phyloP scores from a whole-genome alignment of 1,284 basidiomycete genomes.

The Sutorius eximius region DNA sequence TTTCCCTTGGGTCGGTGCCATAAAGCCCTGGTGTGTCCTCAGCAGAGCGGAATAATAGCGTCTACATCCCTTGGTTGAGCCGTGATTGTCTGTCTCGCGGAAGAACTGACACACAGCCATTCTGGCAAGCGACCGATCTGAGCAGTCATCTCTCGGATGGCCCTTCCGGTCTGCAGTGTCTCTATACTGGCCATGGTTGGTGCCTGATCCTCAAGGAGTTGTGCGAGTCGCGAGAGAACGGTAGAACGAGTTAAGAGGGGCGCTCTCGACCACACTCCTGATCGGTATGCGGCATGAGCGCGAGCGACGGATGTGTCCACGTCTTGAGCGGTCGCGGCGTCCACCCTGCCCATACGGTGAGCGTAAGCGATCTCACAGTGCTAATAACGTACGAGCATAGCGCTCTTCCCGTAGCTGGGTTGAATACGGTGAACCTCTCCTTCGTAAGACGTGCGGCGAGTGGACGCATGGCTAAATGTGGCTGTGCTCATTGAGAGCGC shows the following conservation, averaged over 20 bases:
- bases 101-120: slow-evolving; percentile 63
- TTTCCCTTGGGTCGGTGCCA: slow-evolving; percentile 78
- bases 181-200: slow-evolving; percentile 67
- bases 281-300: slow-evolving; percentile 59
- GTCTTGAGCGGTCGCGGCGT: slow-evolving; percentile 44
- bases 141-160: slow-evolving; percentile 75
- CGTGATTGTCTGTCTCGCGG: not conserved
- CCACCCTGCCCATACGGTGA: slow-evolving; percentile 35
- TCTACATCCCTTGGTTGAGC: slow-evolving; percentile 37
- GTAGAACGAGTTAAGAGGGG: slow-evolving; percentile 58
- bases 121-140: slow-evolving; percentile 74
- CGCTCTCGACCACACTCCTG: slow-evolving; percentile 69
- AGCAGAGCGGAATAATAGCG: slow-evolving; percentile 76
- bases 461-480: slow-evolving; percentile 9
- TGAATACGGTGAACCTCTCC: slow-evolving; percentile 55
- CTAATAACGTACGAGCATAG: slow-evolving; percentile 53
- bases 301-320: slow-evolving; percentile 52
- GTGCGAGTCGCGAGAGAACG: slow-evolving; percentile 65
- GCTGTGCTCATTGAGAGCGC: slow-evolving; percentile 20
- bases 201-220: slow-evolving; percentile 54
- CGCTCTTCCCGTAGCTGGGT: slow-evolving; percentile 65
- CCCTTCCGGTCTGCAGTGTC: slow-evolving; percentile 70
- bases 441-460: no score
- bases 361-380: not conserved
- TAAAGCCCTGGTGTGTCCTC: slow-evolving; percentile 63